phyloP scores from a whole-genome alignment of 129 eudicot genomes.

The Flaveria ramosissima region DNA sequence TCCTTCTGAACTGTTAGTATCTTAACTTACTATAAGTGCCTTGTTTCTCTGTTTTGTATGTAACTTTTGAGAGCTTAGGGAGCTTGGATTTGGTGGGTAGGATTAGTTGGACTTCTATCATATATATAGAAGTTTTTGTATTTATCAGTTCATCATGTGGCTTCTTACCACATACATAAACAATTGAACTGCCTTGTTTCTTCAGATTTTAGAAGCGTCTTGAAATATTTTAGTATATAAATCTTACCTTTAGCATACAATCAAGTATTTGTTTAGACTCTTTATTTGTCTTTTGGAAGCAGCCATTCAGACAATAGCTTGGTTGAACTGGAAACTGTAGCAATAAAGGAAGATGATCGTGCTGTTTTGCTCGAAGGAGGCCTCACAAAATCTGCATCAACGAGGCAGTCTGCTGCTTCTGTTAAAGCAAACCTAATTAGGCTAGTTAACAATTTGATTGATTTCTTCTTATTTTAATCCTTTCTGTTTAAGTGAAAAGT shows the following conservation, averaged over 20 bases:
- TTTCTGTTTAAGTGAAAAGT: background rate
- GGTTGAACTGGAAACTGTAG: constrained; percentile 62
- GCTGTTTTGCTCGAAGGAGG: constrained; percentile 91
- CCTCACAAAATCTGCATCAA: constrained; percentile 70
- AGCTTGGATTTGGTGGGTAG: background rate
- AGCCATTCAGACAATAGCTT: constrained; percentile 89
- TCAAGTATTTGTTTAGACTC: constrained; percentile 1
- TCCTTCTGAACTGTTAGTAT: constrained; percentile 62
- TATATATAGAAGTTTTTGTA: background rate
- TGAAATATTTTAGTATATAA: background rate
- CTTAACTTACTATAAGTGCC: too few species aligned
- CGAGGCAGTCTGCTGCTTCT: constrained; percentile 54
- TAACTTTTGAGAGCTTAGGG: constrained; percentile 3
- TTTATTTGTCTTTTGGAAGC: constrained; percentile 27
- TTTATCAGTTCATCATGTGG: background rate
- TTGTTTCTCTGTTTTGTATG: constrained; percentile 23
- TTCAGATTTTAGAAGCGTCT: background rate
- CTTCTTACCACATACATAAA: background rate
- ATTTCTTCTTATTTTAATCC: constrained; percentile 3
- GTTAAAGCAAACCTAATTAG: constrained; percentile 72
- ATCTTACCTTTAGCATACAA: background rate
- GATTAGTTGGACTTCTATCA: background rate
- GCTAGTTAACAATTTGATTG: constrained; percentile 35
- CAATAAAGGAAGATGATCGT: constrained; percentile 75
- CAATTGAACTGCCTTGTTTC: background rate